phyloP scores from a whole-genome alignment of 805 yeast species.

The Candida gorgasii region DNA sequence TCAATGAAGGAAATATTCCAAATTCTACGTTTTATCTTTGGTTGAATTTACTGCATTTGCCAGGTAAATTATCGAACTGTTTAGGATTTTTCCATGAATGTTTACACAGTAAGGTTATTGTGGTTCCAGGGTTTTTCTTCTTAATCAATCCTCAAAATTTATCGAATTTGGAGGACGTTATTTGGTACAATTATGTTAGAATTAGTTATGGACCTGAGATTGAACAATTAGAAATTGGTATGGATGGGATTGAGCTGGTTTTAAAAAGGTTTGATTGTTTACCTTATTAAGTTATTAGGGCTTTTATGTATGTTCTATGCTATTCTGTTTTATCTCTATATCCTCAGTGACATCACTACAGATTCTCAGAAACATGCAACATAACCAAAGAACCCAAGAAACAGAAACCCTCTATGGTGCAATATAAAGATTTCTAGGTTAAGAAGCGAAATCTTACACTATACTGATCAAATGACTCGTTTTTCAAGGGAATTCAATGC shows the following conservation, averaged over 20 bases:
- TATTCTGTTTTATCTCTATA: background rate
- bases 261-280: constrained; percentile 44
- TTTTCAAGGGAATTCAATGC: too few species aligned
- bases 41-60: constrained; percentile 56
- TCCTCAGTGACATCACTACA: too few species aligned
- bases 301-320: background rate
- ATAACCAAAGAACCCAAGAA: too few species aligned
- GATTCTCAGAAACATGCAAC: too few species aligned
- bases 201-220: constrained; percentile 62
- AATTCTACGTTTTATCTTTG: constrained; percentile 61
- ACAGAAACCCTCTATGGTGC: too few species aligned
- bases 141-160: constrained; percentile 56
- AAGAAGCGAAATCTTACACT: too few species aligned
- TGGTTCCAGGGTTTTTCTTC: constrained; percentile 64
- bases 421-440: too few species aligned
- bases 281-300: constrained; percentile 29
- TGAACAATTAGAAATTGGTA: constrained; percentile 50
- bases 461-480: too few species aligned
- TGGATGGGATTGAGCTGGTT: constrained; percentile 60
- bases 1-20: constrained; percentile 46
- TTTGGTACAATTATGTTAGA: constrained; percentile 59
- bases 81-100: constrained; percentile 66
- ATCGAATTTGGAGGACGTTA: constrained; percentile 51
- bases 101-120: constrained; percentile 57
- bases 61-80: constrained; percentile 56